Evolutionary conservation across 2,329 filamentous ascomycete species (phyloP), one percentile per base, ranked within the genome.

Genomic region (Aureobasidium sp.): DNA sequence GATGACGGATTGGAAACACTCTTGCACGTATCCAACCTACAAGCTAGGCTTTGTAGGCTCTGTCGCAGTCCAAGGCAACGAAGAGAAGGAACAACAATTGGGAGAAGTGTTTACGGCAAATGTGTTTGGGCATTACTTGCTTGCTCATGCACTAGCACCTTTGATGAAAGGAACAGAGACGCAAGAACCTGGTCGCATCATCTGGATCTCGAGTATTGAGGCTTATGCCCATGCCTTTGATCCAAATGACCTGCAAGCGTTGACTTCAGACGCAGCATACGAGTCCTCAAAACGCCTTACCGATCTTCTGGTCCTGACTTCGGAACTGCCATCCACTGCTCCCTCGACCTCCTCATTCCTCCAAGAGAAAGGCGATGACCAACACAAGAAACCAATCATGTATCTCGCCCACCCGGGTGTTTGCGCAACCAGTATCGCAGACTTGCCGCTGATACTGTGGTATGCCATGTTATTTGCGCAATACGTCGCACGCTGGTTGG

Each of bases 41-140:
- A 96, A 96, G 77, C 75, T 86, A 17, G 82, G 87, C 4, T 74
- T 79, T 15, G 71, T 80, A 2, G 87, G 87, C 27, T 76, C 79
- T 63, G 63, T 82, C 0, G 76, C 78, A 64, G 74, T 77, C 9
- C 81, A 92, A 71, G 66, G 66, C 6, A 52, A 29, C 43, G 53
- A 53, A 26, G 27, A 50, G 7, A 50, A 39, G 15, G 63, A 66
- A 12, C 67, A 74, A 9, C 37, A 57, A 5, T 77, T 99, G 0
- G 92, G 91, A 3, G 82, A 90, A 67, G 85, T 96, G 20, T 99
- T 97, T 73, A 88, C 87, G 72, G 88, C 93, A 55, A 97, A 97
- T 71, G 83, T 96, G 34, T 97, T 99, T 71, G 94, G 94, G 0
- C 94, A 99, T 77, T 97, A 99, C 73, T 77, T 97, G 70, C 84